A percentile compares a stretch with the other conserved stretches of the same genome.
Evolutionary conservation across 2,329 filamentous ascomycete species (phyloP).

Genomic region (Curvularia eragrostidis): DNA sequence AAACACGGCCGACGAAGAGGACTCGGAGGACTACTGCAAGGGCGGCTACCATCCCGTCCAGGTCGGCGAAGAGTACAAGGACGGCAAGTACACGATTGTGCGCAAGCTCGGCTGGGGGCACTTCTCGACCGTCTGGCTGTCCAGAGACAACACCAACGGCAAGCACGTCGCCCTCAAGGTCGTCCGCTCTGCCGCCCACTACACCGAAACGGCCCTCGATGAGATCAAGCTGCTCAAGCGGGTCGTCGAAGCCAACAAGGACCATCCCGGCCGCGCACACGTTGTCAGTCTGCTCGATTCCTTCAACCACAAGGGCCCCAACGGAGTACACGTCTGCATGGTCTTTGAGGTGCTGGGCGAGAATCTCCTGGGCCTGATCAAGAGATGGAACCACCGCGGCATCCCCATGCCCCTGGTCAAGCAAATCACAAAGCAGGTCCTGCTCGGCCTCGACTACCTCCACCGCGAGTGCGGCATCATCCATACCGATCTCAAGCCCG

Average conservation of each 20-base stretch:
- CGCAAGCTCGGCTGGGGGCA: constrained; percentile 98
- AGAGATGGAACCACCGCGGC: constrained; percentile 96
- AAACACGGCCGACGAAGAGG: constrained; percentile 96
- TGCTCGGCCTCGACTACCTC: constrained; percentile 93
- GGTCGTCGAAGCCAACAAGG: constrained; percentile 92
- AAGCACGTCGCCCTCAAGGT: constrained; percentile 99
- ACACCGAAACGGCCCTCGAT: constrained; percentile 97
- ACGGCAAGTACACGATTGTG: constrained; percentile 94
- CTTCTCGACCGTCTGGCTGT: constrained; percentile 94
- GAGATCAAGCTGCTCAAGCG: constrained; percentile 98
- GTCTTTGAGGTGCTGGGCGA: constrained; percentile 98
- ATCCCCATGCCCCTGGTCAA: constrained; percentile 97
- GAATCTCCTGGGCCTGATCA: constrained; percentile 93
- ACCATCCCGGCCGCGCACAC: constrained; percentile 91
- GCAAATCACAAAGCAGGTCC: constrained; percentile 97
- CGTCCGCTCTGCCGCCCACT: constrained; percentile 95
- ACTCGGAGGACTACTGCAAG: constrained; percentile 99
- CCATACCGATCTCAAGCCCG: constrained; percentile 95
- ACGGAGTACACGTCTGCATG: constrained; percentile 98
- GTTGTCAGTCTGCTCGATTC: constrained; percentile 96
- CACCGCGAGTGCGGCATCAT: constrained; percentile 99
- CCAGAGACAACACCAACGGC: constrained; percentile 81
- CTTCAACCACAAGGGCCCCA: constrained; percentile 96
- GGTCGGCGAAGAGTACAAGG: constrained; percentile 96
- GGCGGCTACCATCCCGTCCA: constrained; percentile 96